Base-by-base conservation (phyloP, 441 rosid genomes). In the Kokia cookei region DNA sequence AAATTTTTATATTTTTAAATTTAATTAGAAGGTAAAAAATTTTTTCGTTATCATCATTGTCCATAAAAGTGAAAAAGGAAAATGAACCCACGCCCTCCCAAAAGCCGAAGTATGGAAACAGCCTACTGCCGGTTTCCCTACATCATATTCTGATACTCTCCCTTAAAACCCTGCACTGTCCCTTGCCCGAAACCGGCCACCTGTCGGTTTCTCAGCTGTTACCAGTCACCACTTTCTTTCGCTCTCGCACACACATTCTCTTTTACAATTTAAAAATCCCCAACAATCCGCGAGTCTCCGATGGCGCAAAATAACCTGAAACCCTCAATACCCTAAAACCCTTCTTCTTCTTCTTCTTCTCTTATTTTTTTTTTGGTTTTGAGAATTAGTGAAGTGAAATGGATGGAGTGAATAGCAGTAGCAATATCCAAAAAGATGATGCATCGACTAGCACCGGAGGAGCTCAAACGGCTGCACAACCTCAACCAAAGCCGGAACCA, bases 371-470 rank as follows among this genome's bases (percentile, higher is more conserved):
- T 1, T 32, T 70, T 22, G 22, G 8, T 37, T 32, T 1, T 0
- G 50, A 35, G 40, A 35, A 35, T 35, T 8, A 35, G 8, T 55
- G 47, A 14, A 51, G 48, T 71, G 66, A 6, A 63, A 87, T 88
- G 94, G 94, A 86, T 68, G 90, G 79, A 43, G 73, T 70, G n/a
- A 77, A 55, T 74, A 73, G 73, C 55, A 73, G 82, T n/a, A 75
- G 73, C 60, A 69, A 43, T 40, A 9, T 8, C 47, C 72, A 62
- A 58, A 72, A 78, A 35, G 40, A 35, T 22, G 87, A 80, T 74
- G 74, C 78, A 26, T 75, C 89, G 35, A 75, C 80, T 11, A 75
- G 84, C 63, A 77, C 84, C 72, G 79, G 69, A 37, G 80, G 74
- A 45, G 14, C 53, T 3, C 59, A 22, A 71, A 75, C 15, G 70